phyloP scores from a whole-genome alignment of 140 eudicot genomes.

The Eryngium alpinum region DNA sequence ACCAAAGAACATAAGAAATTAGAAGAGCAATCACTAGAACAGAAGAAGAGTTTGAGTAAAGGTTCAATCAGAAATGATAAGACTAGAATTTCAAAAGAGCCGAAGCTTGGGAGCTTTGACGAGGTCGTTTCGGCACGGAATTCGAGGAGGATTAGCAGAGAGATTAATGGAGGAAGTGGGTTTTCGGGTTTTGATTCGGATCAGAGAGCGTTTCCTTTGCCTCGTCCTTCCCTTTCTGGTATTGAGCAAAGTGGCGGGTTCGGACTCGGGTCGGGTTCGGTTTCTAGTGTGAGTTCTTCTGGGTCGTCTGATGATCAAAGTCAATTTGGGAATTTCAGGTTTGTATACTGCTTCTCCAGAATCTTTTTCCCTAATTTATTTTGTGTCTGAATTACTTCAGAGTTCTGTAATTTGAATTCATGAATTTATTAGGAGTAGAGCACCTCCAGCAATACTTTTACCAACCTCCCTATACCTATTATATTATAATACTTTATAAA shows the following conservation, averaged over 20 bases:
- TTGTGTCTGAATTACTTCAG: too few species aligned
- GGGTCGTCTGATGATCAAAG: constrained; percentile 73
- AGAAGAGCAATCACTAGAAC: neutral
- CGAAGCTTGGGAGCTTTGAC: constrained; percentile 40
- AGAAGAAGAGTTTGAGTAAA: constrained; percentile 5
- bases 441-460: too few species aligned
- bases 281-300: constrained; percentile 75
- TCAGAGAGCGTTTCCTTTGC: constrained; percentile 62
- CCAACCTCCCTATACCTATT: too few species aligned
- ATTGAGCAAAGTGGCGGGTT: constrained; percentile 29
- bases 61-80: constrained; percentile 22
- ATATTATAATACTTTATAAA: too few species aligned
- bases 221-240: constrained; percentile 53
- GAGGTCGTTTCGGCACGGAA: constrained; percentile 31
- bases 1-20: constrained; percentile 30
- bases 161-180: constrained; percentile 28
- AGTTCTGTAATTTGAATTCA: too few species aligned
- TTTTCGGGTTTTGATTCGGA: constrained; percentile 84
- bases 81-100: constrained; percentile 9
- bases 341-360: constrained; percentile 25
- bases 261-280: constrained; percentile 56
- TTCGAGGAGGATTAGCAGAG: constrained; percentile 43
- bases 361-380: neutral
- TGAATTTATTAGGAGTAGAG: too few species aligned
- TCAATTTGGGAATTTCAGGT: constrained; percentile 59